A percentile compares a stretch with the other conserved stretches of the same genome.
These are phyloP conservation scores for Schwanniomyces vanrijiae DNA, from an alignment of 805 yeast species.

Conservation along the genomic window DNA sequence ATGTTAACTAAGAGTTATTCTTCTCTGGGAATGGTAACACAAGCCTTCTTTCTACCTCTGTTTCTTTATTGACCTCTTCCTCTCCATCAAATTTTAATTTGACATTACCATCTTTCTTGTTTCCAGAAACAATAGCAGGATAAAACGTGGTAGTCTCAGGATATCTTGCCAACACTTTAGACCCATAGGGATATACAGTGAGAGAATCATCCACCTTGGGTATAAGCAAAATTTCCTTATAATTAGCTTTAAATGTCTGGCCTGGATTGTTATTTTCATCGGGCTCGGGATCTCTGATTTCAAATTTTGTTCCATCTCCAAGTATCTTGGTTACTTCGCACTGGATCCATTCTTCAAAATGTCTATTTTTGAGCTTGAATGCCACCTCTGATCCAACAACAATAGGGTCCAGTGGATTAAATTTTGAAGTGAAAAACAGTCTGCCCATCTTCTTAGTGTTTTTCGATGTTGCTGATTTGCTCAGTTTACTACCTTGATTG, in stretches of 20 bases:
- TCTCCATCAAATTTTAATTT: conserved; percentile 91
- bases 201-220: conserved; percentile 53
- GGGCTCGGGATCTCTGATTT: conserved; percentile 97
- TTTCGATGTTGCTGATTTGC: conserved; percentile 12
- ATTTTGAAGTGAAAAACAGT: conserved; percentile 53
- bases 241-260: conserved; percentile 75
- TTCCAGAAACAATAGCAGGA: conserved; percentile 86
- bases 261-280: conserved; percentile 91
- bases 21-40: conserved; percentile 72
- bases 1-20: background rate
- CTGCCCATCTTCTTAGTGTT: conserved; percentile 35
- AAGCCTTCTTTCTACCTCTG: conserved; percentile 82
- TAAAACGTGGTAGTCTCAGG: conserved; percentile 98
- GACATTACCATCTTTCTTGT: conserved; percentile 72
- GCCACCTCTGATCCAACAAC: conserved; percentile 82
- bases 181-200: conserved; percentile 65
- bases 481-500: conserved; percentile 3
- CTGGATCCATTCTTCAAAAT: conserved; percentile 93
- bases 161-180: conserved; percentile 86
- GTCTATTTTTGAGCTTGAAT: conserved; percentile 67
- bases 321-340: conserved; percentile 80
- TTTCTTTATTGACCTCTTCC: conserved; percentile 93
- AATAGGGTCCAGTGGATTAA: conserved; percentile 59
- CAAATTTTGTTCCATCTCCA: conserved; percentile 75
- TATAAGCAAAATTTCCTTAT: conserved; percentile 76